Evolutionary conservation across 306 rosid species (phyloP).

Genomic region (Sechiopsis laciniata): DNA sequence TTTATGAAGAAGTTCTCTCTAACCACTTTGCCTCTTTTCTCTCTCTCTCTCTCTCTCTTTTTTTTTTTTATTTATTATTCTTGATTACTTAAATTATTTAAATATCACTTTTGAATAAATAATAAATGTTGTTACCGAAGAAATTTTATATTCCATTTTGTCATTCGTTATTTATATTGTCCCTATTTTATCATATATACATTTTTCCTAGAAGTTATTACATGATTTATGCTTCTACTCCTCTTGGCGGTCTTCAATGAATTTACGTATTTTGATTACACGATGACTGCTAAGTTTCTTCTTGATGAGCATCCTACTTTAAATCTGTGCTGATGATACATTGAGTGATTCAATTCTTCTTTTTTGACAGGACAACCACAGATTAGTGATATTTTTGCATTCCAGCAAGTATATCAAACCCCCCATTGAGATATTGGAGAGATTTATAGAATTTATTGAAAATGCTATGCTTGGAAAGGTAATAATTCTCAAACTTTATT

Average conservation of each 20-base stretch:
- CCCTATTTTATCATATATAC: too few relatives aligned
- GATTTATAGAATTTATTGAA: constrained; percentile 65
- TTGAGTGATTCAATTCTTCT: constrained; percentile 4
- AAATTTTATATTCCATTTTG: too few relatives aligned
- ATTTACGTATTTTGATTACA: constrained; percentile 16
- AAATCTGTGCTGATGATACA: neutral
- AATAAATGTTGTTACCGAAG: too few relatives aligned
- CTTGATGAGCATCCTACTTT: neutral
- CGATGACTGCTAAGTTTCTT: neutral
- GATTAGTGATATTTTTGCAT: constrained; percentile 64
- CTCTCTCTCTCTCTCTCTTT: too few relatives aligned
- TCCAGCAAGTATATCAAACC: constrained; percentile 49
- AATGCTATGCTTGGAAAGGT: constrained; percentile 69
- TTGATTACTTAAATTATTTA: neutral
- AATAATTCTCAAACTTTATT: neutral
- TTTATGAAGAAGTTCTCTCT: neutral
- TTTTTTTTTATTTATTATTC: too few relatives aligned
- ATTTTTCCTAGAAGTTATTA: too few relatives aligned
- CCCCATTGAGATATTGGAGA: constrained; percentile 49
- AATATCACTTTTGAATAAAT: neutral
- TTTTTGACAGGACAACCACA: constrained; percentile 53
- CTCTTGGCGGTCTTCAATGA: neutral
- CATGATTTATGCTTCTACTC: neutral
- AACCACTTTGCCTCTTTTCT: neutral
- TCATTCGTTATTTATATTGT: too few relatives aligned